Evolutionary conservation across 176 grass and related monocot genomes (phyloP).

Genomic region (Oryza punctata): DNA sequence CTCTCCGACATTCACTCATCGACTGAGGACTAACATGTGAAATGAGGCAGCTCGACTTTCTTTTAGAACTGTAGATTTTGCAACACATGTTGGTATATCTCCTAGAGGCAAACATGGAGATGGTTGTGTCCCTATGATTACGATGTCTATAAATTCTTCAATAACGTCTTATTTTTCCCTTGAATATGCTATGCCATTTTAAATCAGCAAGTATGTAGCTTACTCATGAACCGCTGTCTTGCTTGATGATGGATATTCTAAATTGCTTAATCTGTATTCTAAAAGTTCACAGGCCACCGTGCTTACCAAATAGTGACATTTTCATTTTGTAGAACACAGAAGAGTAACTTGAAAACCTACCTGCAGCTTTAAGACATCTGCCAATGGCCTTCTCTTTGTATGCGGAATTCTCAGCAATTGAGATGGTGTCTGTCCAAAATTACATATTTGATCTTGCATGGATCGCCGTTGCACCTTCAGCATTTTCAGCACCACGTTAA

Average conservation of each 20-base stretch:
- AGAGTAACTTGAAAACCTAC: conserved; percentile 43
- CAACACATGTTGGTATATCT: not conserved
- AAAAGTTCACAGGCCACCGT: conserved; percentile 27
- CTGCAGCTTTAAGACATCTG: conserved; percentile 85
- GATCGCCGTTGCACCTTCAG: conserved; percentile 73
- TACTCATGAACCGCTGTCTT: not conserved
- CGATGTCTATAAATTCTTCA: conserved; percentile 28
- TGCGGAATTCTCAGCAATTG: conserved; percentile 82
- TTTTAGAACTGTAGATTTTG: conserved; percentile 24
- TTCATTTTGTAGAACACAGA: not conserved
- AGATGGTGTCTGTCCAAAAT: conserved; percentile 96
- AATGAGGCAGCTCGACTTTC: not conserved
- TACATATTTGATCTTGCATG: conserved; percentile 84
- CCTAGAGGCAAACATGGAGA: conserved; percentile 26
- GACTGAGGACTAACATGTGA: not conserved
- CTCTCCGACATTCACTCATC: too few relatives aligned
- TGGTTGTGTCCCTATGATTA: conserved; percentile 16
- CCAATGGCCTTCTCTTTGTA: conserved; percentile 61
- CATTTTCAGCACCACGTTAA: conserved; percentile 43
- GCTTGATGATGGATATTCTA: conserved; percentile 1
- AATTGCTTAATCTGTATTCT: conserved; percentile 18
- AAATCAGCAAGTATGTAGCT: conserved; percentile 11
- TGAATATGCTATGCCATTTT: conserved; percentile 4
- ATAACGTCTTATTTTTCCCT: not conserved
- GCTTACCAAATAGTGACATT: not conserved